Evolutionary conservation across 1,139 yeast species (phyloP), one percentile per base, ranked within the genome.

Genomic region (Yamadazyma sp.): DNA sequence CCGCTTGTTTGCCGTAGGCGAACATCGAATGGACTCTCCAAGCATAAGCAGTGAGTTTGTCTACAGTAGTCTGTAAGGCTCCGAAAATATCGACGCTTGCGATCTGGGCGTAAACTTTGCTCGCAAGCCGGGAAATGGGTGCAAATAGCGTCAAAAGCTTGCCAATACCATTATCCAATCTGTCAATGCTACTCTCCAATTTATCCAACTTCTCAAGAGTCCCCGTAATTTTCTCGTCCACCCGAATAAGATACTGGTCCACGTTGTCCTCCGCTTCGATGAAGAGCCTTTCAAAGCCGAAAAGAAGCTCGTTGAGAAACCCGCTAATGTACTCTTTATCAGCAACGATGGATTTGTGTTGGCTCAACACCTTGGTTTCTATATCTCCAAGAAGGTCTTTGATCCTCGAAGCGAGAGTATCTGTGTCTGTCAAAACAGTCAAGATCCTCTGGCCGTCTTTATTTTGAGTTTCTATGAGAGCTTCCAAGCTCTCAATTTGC

Each of bases 251-350:
- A 8, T 33, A 35, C 4, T 20, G 11, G 2, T 34, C 33, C 7
- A 45, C 29, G 16, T 22, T 36, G 4, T 17, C 10, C 27, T 42
- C 47, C 3, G 41, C 26, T 5, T 37, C 31, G 2, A 17, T 17
- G 8, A 43, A 28, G 4, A 40, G 28, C n/a, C 18, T 14, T 6
- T 45, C 44, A 5, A 47, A 24, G 2, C 36, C 42, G 5, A 16
- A 32, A 25, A 45, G 42, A 3, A 47, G 27, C 6, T 42, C 37
- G 15, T 31, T 28, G 11, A 47, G 22, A 29, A 43, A 47, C 2
- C 31, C 12, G 11, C 31, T n/a, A 7, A 35, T 16, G 20, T 33
- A 25, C 15, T 25, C 31, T 4, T 30, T 20, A 11, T 24, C 28
- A 10, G 17, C 17, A 7, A 10, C 31, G 12, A 28, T 9, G 3